Evolutionary conservation across 495 filamentous ascomycete genomes (phyloP), one percentile per base, ranked within the genome.

Genomic region (Penicillium tannophilum): DNA sequence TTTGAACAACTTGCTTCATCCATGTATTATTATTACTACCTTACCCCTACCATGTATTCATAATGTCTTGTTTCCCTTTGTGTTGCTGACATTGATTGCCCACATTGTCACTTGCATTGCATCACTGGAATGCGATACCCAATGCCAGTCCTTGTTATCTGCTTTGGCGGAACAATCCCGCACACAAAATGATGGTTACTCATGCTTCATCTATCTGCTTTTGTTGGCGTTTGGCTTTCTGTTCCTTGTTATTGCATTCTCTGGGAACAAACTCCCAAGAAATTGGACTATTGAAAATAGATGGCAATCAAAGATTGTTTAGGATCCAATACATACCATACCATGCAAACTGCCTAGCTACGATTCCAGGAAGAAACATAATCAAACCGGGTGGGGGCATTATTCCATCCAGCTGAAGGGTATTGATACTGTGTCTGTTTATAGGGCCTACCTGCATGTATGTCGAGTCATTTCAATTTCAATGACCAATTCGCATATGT

Each of bases 11-110:
- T 31, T 54, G 39, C 33, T 23, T 39, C 28, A 10, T 16, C 20
- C 33, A 41, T 24, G 17, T 52, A 42, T 54, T 54, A 42, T 39
- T 54, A 54, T 54, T 54, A 54, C 16, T 54, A 54, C 16, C 39
- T 12, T 11, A 28, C 44, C 31, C 23, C 24, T 41, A n/a, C 30
- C 20, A 54, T 54, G 52, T 42, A 44, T 61, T 51, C 52, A 57
- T 58, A 55, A 44, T 55, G 47, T 47, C 60, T 47, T 44, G 31
- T 41, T 50, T 42, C 28, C 43, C 3, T 44, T 44, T 24, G 19
- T 24, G 19, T 24, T 26, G 23, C 10, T 4, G 9, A 10, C 43
- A 46, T 20, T n/a, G 17, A 12, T 24, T 46, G 19, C 43, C 11
- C 19, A 8, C 19, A 11, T 24, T n/a, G 19, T 24, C 23, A n/a